Evolutionary conservation across 2,329 filamentous ascomycete genomes (phyloP).

Genomic region (Monosporascus sp.): DNA sequence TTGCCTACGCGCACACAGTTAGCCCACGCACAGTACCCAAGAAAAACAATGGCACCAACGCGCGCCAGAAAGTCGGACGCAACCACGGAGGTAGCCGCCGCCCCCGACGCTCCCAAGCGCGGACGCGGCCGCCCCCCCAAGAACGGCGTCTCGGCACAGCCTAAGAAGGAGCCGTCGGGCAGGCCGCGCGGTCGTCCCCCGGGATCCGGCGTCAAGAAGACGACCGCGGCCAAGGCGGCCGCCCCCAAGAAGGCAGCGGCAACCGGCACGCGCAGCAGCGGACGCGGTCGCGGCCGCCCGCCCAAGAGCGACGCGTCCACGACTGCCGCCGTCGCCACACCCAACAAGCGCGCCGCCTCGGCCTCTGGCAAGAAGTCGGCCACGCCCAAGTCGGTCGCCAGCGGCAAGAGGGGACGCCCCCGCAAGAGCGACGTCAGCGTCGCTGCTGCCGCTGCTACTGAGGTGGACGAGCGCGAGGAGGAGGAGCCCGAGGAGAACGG

Average conservation of each 20-base stretch:
- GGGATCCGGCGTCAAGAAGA: conserved; percentile 27
- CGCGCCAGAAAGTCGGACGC: conserved; percentile 17
- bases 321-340: conserved; percentile 8
- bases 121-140: conserved; percentile 35
- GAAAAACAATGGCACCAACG: conserved; percentile 18
- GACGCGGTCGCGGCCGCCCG: conserved; percentile 19
- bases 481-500: conserved; percentile 6
- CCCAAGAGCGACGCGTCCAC: conserved; percentile 16
- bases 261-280: conserved; percentile 24
- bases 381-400: conserved; percentile 13
- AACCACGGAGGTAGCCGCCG: conserved; percentile 10
- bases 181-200: conserved; percentile 45
- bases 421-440: conserved; percentile 19
- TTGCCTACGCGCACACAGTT: neutral
- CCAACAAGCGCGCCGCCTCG: conserved; percentile 18
- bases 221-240: conserved; percentile 5
- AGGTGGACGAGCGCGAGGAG: neutral
- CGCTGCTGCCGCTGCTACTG: neutral
- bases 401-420: conserved; percentile 14
- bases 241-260: conserved; percentile 24
- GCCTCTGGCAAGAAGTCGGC: conserved; percentile 10
- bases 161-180: conserved; percentile 34
- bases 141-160: conserved; percentile 28
- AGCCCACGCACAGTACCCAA: neutral
- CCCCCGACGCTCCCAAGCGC: conserved; percentile 25